Percentiles rank a stretch among this genome's conserved stretches.
These are phyloP conservation scores for Phylloporus sp. DNA, from an alignment of 768 basidiomycete genomes.

Conservation along the genomic window DNA sequence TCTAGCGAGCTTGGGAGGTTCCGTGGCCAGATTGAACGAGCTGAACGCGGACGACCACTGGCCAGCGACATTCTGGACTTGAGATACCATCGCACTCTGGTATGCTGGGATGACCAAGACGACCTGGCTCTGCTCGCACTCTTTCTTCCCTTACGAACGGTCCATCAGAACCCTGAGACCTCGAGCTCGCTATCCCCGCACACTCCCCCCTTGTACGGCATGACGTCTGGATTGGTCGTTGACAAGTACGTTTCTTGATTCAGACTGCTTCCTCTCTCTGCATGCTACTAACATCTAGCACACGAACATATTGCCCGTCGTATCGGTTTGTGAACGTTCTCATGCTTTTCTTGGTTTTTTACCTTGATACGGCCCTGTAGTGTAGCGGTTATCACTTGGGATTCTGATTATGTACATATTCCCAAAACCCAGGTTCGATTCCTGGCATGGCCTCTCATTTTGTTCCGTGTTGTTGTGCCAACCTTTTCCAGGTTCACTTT, in stretches of 20 bases:
- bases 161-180: neutral
- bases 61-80: neutral
- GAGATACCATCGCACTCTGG: too few species aligned
- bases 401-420: conserved; percentile 39
- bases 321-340: too few species aligned
- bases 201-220: neutral
- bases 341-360: too few species aligned
- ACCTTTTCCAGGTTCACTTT: too few species aligned
- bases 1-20: neutral
- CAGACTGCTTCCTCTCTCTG: too few species aligned
- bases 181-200: neutral
- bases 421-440: conserved; percentile 32
- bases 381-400: conserved; percentile 41
- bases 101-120: neutral
- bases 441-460: conserved; percentile 25
- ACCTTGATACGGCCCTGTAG: conserved; percentile 24
- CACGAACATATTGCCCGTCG: too few species aligned
- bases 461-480: too few species aligned
- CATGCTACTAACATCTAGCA: too few species aligned
- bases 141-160: neutral
- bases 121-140: neutral
- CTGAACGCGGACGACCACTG: neutral
- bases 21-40: too few species aligned
- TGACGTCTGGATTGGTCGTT: neutral
- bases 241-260: too few species aligned